Evolutionary conservation across 306 rosid species (phyloP), one percentile per base, ranked within the genome.

Genomic region (Prinsepia uniflora): DNA sequence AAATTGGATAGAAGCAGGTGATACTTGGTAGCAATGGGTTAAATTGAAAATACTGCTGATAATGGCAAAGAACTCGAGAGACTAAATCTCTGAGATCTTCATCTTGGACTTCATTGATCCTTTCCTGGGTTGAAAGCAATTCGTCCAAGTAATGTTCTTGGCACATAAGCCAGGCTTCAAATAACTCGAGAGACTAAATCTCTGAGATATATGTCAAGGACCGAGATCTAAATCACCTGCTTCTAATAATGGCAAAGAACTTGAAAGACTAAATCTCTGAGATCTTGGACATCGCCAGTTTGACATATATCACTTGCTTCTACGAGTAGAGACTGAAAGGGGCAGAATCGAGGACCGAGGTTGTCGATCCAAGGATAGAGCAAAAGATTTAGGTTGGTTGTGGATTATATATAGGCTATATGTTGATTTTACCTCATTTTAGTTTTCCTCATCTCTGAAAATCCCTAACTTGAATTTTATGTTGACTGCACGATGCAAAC

Each of bases 341-440:
- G 96, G 81, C 71, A 88, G 71, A 80, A 67, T 72, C n/a, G 88
- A 84, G 81, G 90, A 86, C 59, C 84, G 78, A 44, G 59, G 75
- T 69, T 89, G 81, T 70, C 96, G 87, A 22, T 82, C 95, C 1
- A 86, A 85, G 86, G 98, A 94, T 81, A 86, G 96, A 85, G 74
- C 84, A 64, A 94, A 86, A 84, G 97, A 90, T 68, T 79, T 90
- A 74, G 99, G 97, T 84, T 47, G 40, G 30, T 60, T 48, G 10
- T 14, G n/a, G 18, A 39, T 64, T 58, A 36, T 36, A 53, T n/a
- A n/a, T n/a, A n/a, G n/a, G n/a, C n/a, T 36, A 24, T 18, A 8
- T 75, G 68, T 7, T 10, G 24, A 17, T 13, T 36, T 10, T 20
- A 22, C 6, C 39, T 57, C 42, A 15, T 6, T 8, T 17, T 7